Conservation (phyloP, 371 early-diverging fungal species). For the Nematocida displodere region DNA sequence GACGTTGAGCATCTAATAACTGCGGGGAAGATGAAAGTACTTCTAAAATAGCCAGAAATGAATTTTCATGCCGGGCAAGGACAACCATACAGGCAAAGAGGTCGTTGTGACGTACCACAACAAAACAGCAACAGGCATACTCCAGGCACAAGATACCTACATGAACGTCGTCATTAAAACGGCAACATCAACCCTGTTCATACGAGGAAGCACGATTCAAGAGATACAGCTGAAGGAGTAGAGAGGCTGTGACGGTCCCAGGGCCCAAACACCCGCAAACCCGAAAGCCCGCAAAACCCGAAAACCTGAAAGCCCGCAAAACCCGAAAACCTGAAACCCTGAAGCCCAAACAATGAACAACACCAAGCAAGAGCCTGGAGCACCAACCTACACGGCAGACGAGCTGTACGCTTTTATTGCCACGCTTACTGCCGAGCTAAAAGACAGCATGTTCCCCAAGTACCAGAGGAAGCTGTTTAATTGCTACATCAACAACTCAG, state of each 20-base stretch:
- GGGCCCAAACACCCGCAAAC: background rate
- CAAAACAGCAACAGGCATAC: background rate
- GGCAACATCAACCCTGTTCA: background rate
- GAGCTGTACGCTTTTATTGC: background rate
- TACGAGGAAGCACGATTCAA: background rate
- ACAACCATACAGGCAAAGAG: background rate
- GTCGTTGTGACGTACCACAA: background rate
- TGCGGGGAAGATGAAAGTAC: conserved; percentile 14
- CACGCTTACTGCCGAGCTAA: conserved; percentile 5
- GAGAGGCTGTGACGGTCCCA: background rate
- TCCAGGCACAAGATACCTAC: background rate
- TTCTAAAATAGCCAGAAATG: background rate
- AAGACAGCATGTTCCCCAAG: background rate
- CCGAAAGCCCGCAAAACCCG: background rate
- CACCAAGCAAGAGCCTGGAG: background rate
- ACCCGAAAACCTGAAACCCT: background rate
- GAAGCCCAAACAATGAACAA: background rate
- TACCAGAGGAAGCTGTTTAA: conserved; percentile 36
- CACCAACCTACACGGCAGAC: conserved; percentile 13
- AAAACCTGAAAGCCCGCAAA: background rate
- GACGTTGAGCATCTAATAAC: conserved; percentile 22
- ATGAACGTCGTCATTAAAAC: background rate
- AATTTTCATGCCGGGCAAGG: background rate
- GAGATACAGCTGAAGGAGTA: background rate
- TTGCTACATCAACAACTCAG: conserved; percentile 24